These are phyloP conservation scores for Peronospora farinosa DNA, from an alignment of 352 stramenopile genomes.

Conservation along the genomic window DNA sequence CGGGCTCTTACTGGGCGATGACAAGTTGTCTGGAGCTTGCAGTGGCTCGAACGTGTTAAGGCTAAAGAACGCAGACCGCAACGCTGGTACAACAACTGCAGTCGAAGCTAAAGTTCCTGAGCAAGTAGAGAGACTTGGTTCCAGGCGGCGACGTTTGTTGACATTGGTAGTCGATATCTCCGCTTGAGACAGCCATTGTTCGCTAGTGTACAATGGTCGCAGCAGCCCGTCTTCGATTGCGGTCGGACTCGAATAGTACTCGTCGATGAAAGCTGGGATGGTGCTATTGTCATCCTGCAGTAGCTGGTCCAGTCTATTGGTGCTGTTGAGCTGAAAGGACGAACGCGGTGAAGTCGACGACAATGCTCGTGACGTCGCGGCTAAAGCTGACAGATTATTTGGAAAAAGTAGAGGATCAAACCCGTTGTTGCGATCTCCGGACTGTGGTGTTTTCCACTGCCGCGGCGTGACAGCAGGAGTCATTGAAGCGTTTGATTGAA, in stretches of 20 bases:
- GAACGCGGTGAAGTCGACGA: constrained; percentile 8
- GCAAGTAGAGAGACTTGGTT: constrained; percentile 1
- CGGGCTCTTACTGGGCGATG: constrained; percentile 11
- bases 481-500: constrained; percentile 3
- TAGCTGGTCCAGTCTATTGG: constrained; percentile 45
- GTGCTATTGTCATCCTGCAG: constrained; percentile 52
- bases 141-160: constrained; percentile 23
- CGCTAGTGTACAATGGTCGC: constrained; percentile 23
- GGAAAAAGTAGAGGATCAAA: constrained; percentile 34
- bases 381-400: constrained; percentile 17
- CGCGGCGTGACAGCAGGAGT: background rate
- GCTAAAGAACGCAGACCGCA: constrained; percentile 2
- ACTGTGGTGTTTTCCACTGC: constrained; percentile 9
- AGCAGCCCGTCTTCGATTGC: constrained; percentile 47
- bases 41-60: constrained; percentile 14
- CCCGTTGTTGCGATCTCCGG: constrained; percentile 7
- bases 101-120: constrained; percentile 3
- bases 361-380: constrained; percentile 1
- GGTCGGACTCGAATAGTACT: constrained; percentile 47
- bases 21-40: constrained; percentile 12
- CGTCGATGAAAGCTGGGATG: constrained; percentile 35
- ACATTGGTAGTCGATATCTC: constrained; percentile 16
- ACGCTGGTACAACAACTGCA: constrained; percentile 2
- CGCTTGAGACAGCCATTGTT: constrained; percentile 21
- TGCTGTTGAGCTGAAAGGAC: constrained; percentile 14